Conservation (phyloP, 2,329 filamentous ascomycete species). For the Phoma sp. region DNA sequence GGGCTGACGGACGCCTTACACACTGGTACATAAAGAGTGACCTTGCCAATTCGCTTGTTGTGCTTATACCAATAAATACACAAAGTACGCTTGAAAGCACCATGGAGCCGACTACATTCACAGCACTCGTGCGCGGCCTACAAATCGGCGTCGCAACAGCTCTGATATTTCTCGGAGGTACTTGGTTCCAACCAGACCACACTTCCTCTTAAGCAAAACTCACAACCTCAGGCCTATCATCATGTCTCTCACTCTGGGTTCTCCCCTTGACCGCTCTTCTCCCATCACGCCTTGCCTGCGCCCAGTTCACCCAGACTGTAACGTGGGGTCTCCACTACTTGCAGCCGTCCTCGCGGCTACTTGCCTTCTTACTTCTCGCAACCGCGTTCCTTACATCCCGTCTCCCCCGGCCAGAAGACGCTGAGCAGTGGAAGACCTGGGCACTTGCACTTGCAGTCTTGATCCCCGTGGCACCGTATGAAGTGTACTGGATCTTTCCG, state of each 20-base stretch:
- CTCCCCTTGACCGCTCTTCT: constrained; percentile 6
- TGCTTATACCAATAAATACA: too few relatives aligned
- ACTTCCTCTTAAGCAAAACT: not conserved
- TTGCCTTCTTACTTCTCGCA: not conserved
- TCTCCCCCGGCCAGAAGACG: not conserved
- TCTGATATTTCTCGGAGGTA: constrained; percentile 13
- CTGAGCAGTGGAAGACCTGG: constrained; percentile 2
- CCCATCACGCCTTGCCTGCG: not conserved
- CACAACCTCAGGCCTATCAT: constrained; percentile 8
- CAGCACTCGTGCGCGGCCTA: constrained; percentile 1
- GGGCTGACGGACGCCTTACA: too few relatives aligned
- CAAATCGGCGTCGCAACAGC: constrained; percentile 9
- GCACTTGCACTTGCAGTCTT: not conserved
- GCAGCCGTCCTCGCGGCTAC: constrained; percentile 6
- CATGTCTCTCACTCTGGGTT: constrained; percentile 15
- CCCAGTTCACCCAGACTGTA: constrained; percentile 12
- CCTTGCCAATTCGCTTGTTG: too few relatives aligned
- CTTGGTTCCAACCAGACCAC: not conserved
- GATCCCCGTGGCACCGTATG: constrained; percentile 8
- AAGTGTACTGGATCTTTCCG: constrained; percentile 12
- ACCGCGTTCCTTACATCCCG: not conserved
- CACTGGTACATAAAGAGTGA: too few relatives aligned
- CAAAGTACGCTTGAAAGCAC: too few relatives aligned
- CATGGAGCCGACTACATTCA: constrained; percentile 1
- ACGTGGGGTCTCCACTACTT: constrained; percentile 13